Conservation (phyloP, 192 early-diverging fungal species). For the Chytriomyces sp. region DNA sequence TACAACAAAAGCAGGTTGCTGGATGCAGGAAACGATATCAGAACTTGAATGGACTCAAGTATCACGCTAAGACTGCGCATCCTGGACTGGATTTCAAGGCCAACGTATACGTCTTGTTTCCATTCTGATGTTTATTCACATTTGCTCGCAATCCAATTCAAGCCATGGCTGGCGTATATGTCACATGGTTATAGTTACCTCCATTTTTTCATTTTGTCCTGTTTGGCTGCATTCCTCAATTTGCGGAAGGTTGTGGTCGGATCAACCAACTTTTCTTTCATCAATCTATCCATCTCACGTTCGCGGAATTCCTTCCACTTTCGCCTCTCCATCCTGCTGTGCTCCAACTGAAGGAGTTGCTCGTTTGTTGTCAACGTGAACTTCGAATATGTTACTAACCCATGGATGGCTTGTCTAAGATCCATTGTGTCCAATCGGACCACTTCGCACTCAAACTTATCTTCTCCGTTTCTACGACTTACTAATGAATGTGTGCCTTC, state of each 20-base stretch:
- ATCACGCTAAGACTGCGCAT: constrained; percentile 63
- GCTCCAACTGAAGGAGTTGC: constrained; percentile 6
- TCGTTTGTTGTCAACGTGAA: constrained; percentile 10
- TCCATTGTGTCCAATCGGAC: constrained; percentile 28
- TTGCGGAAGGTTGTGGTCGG: constrained; percentile 23
- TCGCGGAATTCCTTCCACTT: constrained; percentile 19
- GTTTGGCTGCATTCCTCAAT: too few relatives aligned
- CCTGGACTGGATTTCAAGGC: constrained; percentile 39
- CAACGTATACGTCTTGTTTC: constrained; percentile 30
- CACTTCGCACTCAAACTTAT: constrained; percentile 19
- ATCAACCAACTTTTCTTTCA: constrained; percentile 34
- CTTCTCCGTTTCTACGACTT: background rate
- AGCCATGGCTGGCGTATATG: too few relatives aligned
- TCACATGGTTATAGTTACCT: too few relatives aligned
- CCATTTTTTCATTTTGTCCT: too few relatives aligned
- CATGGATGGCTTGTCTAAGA: constrained; percentile 20
- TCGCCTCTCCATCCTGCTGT: constrained; percentile 2
- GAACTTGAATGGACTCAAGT: constrained; percentile 94
- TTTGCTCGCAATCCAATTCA: too few relatives aligned
- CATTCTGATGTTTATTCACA: too few relatives aligned
- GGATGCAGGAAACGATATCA: constrained; percentile 93
- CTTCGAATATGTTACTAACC: background rate
- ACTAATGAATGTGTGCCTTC: background rate
- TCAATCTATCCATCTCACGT: constrained; percentile 15
- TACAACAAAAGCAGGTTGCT: too few relatives aligned